Evolutionary conservation across 164 flowering plant species (phyloP), one percentile per base, ranked within the genome.

Genomic region (Vitis labrusca): DNA sequence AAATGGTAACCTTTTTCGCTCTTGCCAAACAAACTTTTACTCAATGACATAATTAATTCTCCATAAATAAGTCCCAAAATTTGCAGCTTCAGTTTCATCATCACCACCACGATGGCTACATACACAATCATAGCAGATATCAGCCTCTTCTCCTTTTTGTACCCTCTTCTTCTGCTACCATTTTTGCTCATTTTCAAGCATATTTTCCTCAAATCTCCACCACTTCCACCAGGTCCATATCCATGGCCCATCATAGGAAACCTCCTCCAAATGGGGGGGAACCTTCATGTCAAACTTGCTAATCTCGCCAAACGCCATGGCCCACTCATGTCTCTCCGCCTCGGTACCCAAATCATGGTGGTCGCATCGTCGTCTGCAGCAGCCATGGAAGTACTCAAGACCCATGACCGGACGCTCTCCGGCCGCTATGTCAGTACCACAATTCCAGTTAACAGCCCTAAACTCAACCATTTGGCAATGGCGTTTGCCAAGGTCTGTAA

Each of bases 381-480:
- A 11, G 79, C 82, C 69, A 64, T 59, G 8, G 72, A 79, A 44
- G 63, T 76, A 63, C 82, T 79, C 69, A 71, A 72, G 1, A 57
- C 52, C 10, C 37, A 73, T 54, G 82, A 76, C 61, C 65, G 69
- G 10, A 13, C 52, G 69, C 76, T 75, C 58, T 55, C 79, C 29
- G 62, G 61, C 62, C 78, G 82, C 3, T 27, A 62, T 19, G 57
- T 73, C 63, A 77, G 74, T 6, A 73, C 68, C 9, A 73, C 58
- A 7, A 37, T 75, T n/a, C 30, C 71, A 23, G 27, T 23, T 23
- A 23, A 23, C 27, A 23, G 27, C 3, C 37, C 71, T 0, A 73
- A 69, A 27, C 76, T 74, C 19, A 50, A 75, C 55, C 51, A 23
- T 23, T 23, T 23, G 27, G 27, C 27, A 23, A 23, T 23, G 27